Evolutionary conservation across 768 basidiomycete genomes (phyloP), one percentile per base, ranked within the genome.

Genomic region (Hygrocybe coccinea): DNA sequence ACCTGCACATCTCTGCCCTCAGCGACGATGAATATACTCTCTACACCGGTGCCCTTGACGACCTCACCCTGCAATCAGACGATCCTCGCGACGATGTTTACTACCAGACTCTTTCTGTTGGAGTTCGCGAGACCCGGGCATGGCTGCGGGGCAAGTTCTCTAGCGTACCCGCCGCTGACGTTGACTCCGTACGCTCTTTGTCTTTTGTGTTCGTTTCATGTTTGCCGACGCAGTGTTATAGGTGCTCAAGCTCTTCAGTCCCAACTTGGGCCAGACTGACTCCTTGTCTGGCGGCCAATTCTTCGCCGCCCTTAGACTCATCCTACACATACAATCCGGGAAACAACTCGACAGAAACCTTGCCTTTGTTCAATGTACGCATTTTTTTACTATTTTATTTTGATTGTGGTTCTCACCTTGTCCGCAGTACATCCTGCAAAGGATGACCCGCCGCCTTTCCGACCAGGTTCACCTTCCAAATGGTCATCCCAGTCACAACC

Each of bases 111-210:
- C 74, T 81, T 51, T 60, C 67, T 3, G 71, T 89, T 10, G 79
- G 84, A 38, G 77, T 77, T 19, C 79, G 88, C 29, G 89, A 91
- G 65, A 84, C 77, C 9, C 74, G 87, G 37, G 88, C 85, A 3
- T 91, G 88, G 88, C 69, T 91, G 49, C 71, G 86, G 21, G 89
- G 89, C 11, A 74, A 87, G 56, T 90, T 87, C 62, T 70, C 80
- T 5, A 72, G 77, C 59, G 64, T 90, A 5, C 65, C 75, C 11
- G 75, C 76, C 1, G 62, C 71, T 7, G 74, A 74, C 39, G 79
- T 91, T 38, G 89, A 90, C 69, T 64, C 70, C 60, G 87, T 88
- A 60, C 56, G 80, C 12, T 39, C 45, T 44, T 55, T n/a, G 11
- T 43, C n/a, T 58, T 41, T 38, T 14, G 24, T 22, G 46, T 12